phyloP scores from a whole-genome alignment of 768 basidiomycete genomes.

The Macrolepiota fuliginosa region DNA sequence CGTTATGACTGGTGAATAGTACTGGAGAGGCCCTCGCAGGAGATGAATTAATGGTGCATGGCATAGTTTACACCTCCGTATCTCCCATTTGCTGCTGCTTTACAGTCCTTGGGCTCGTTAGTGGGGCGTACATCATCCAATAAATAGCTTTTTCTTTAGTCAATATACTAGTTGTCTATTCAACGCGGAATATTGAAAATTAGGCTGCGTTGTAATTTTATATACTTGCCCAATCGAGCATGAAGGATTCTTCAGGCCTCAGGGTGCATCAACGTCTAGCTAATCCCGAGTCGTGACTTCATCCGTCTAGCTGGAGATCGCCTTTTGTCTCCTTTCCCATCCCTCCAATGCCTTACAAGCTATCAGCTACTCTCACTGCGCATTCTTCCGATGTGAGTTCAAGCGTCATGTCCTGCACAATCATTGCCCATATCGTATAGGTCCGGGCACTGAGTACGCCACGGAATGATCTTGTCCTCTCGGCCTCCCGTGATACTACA shows the following conservation, averaged over 20 bases:
- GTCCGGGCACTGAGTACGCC: constrained; percentile 83
- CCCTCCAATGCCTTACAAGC: constrained; percentile 28
- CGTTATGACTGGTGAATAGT: constrained; percentile 37
- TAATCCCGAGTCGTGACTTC: constrained; percentile 1
- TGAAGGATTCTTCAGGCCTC: too few species aligned
- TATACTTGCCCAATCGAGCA: too few species aligned
- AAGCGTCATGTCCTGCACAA: not conserved
- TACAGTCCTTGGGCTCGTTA: constrained; percentile 75
- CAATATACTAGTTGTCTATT: too few species aligned
- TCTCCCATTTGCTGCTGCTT: constrained; percentile 66
- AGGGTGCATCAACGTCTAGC: not conserved
- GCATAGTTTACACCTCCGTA: constrained; percentile 89
- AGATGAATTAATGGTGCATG: constrained; percentile 88
- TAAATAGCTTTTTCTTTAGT: too few species aligned
- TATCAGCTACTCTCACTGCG: constrained; percentile 27
- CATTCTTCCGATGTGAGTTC: constrained; percentile 30
- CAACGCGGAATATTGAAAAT: too few species aligned
- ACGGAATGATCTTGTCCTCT: constrained; percentile 74
- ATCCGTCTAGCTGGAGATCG: not conserved
- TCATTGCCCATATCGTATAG: constrained; percentile 36
- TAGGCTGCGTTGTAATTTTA: too few species aligned
- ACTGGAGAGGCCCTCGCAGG: constrained; percentile 73
- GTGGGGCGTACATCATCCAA: constrained; percentile 72
- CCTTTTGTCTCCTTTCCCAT: not conserved
- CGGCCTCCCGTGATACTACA: constrained; percentile 89